Base-by-base conservation (phyloP, 495 filamentous ascomycete species). In the Hypoxylon intermedium region DNA sequence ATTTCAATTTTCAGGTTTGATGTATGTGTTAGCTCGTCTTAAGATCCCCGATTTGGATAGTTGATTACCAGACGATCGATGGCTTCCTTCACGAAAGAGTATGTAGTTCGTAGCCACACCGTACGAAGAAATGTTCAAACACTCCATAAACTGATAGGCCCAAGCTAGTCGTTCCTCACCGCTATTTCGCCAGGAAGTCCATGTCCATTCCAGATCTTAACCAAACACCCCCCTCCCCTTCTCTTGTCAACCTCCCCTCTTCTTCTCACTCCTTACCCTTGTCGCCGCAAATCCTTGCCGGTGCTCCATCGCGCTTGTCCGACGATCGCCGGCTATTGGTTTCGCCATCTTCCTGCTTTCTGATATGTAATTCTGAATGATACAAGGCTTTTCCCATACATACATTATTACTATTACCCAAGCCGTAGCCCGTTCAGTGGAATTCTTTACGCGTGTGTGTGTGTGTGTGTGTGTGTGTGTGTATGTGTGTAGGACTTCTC, bases 301-400 rank as follows among this genome's bases (percentile, higher is more conserved):
- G 57, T 58, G 54, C 58, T 64, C 58, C 53, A 62, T 58, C 54
- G 59, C 62, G 63, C 65, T 61, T 66, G 68, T 67, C 68, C 65
- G 68, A 66, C 67, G 68, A 71, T 68, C 65, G 60, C 51, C 70
- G 63, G 60, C 64, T 69, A 57, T 69, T 72, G 51, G 57, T 51
- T 55, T 66, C 42, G 26, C 57, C 33, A 64, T 70, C 69, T 65
- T 62, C 44, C 20, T 65, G 44, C 41, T 60, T 67, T 43, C 66
- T 65, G 7, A 3, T 4, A 26, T 26, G 24, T 26, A 36, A 46
- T 24, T 42, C 41, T 41, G 20, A 9, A 41, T 31, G 36, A 52
- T 41, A 34, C 36, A 37, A 34, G 30, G 49, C 51, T 43, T 42
- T 41, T 54, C 28, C 48, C 26, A 36, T 65, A 47, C 36, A 42